Conservation (phyloP, 768 basidiomycete genomes). For the Psilocybe sp. region DNA sequence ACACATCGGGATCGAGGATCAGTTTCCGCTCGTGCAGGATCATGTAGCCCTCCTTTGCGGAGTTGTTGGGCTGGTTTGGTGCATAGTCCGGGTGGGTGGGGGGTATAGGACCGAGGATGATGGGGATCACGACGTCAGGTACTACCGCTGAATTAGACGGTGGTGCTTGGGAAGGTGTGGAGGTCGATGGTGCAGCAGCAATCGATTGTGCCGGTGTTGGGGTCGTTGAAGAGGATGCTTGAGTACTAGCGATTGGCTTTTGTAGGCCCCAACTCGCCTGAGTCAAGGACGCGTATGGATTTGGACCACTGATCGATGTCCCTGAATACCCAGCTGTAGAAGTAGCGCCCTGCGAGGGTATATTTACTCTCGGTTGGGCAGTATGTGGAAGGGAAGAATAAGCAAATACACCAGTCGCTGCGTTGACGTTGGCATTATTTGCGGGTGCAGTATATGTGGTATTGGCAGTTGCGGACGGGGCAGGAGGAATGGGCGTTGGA, state of each 20-base stretch:
- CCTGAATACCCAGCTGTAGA: conserved; percentile 25
- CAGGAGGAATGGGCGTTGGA: conserved; percentile 15
- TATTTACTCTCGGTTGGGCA: conserved; percentile 19
- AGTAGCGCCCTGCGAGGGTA: conserved; percentile 21
- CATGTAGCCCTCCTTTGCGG: conserved; percentile 59
- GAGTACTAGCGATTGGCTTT: conserved; percentile 13
- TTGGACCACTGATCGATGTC: conserved; percentile 24
- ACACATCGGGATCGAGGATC: conserved; percentile 82
- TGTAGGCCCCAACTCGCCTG: conserved; percentile 34
- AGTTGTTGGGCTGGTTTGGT: conserved; percentile 44
- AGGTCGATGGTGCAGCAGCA: conserved; percentile 20
- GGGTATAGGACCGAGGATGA: conserved; percentile 72
- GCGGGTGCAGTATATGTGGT: conserved; percentile 2
- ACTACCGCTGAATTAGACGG: conserved; percentile 24
- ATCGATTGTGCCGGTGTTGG: conserved; percentile 23
- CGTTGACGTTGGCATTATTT: not conserved
- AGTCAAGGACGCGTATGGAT: conserved; percentile 37
- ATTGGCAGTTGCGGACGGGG: conserved; percentile 17
- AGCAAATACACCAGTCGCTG: conserved; percentile 34
- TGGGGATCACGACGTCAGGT: conserved; percentile 69
- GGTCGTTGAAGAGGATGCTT: conserved; percentile 20
- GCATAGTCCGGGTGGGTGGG: conserved; percentile 55
- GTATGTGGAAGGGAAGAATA: conserved; percentile 31
- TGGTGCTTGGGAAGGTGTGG: conserved; percentile 25
- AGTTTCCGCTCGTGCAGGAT: conserved; percentile 82